phyloP scores from a whole-genome alignment of 2,329 filamentous ascomycete genomes.

The Aspergillus sp. region DNA sequence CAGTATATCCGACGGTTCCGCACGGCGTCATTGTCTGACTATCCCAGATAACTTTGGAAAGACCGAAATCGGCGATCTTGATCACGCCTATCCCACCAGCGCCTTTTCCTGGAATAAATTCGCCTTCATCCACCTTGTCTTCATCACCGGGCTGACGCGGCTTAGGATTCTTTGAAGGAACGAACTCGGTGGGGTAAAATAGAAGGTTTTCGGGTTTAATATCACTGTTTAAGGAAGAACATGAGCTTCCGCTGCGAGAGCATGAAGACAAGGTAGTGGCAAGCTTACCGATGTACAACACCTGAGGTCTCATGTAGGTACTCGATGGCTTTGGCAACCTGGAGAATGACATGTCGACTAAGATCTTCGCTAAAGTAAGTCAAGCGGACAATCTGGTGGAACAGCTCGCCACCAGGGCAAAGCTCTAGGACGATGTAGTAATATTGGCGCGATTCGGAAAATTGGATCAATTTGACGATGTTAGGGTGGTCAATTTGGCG shows the following conservation, averaged over 20 bases:
- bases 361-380: slow-evolving; percentile 98
- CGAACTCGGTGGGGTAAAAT: slow-evolving; percentile 82
- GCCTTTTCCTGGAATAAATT: slow-evolving; percentile 81
- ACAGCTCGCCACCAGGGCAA: slow-evolving; percentile 92
- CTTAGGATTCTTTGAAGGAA: slow-evolving; percentile 79
- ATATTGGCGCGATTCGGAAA: slow-evolving; percentile 90
- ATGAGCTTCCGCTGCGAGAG: background rate
- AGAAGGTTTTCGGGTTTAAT: slow-evolving; percentile 98
- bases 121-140: slow-evolving; percentile 95
- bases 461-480: slow-evolving; percentile 90
- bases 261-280: slow-evolving; percentile 35
- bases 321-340: slow-evolving; percentile 91
- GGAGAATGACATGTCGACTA: slow-evolving; percentile 89
- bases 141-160: slow-evolving; percentile 87
- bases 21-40: slow-evolving; percentile 99
- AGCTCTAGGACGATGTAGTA: slow-evolving; percentile 98
- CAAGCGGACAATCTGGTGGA: slow-evolving; percentile 96
- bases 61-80: slow-evolving; percentile 97
- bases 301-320: slow-evolving; percentile 94
- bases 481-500: slow-evolving; percentile 94
- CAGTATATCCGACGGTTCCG: slow-evolving; percentile 96
- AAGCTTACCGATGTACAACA: slow-evolving; percentile 85
- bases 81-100: slow-evolving; percentile 90
- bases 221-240: slow-evolving; percentile 28
- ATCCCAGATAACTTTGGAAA: slow-evolving; percentile 98